Evolutionary conservation across 768 basidiomycete species (phyloP), one percentile per base, ranked within the genome.

Genomic region (Lactifluus volemus): DNA sequence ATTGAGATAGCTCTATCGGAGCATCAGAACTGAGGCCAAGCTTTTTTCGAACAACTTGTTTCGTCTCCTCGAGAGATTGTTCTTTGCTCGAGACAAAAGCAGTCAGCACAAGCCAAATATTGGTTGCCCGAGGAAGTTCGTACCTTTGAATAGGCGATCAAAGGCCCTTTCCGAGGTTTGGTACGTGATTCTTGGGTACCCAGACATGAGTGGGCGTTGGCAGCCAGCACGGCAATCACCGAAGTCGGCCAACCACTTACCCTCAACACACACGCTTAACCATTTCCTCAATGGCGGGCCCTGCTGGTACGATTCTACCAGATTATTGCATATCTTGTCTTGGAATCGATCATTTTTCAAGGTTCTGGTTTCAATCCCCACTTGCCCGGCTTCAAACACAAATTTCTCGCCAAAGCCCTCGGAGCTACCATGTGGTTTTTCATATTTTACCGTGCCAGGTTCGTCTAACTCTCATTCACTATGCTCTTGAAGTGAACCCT

Each of bases 401-500:
- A 81, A 61, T 84, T 92, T 72, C 79, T 95, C 34, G 82, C 88
- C 30, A 94, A 93, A 74, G 84, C 83, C 62, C 77, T 97, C 49
- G 94, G 94, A 52, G 94, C 93, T 38, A 82, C 85, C 29, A 96
- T 97, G 94, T 97, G 94, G 94, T 96, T 96, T 83, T 97, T 94
- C 79, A 93, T 97, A 71, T 96, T 97, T 79, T 97, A 95, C 75
- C 85, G 94, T 59, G 88, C 89, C 65, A 80, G 92, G 94, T 96
- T 69, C 70, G 88, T 79, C 50, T 17, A 1, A 9, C 49, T 63
- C 12, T 41, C 64, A 30, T 55, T 45, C n/a, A n/a, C 9, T 17
- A 5, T 49, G 25, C 21, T 14, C 48, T 42, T 21, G 19, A 44
- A 41, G 9, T 58, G 14, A 58, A 19, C 21, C 17, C 36, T 11